Percentiles rank a stretch among this genome's conserved stretches.
Conservation (phyloP, 139 green algal genomes). For the Coelastrella sp. region DNA sequence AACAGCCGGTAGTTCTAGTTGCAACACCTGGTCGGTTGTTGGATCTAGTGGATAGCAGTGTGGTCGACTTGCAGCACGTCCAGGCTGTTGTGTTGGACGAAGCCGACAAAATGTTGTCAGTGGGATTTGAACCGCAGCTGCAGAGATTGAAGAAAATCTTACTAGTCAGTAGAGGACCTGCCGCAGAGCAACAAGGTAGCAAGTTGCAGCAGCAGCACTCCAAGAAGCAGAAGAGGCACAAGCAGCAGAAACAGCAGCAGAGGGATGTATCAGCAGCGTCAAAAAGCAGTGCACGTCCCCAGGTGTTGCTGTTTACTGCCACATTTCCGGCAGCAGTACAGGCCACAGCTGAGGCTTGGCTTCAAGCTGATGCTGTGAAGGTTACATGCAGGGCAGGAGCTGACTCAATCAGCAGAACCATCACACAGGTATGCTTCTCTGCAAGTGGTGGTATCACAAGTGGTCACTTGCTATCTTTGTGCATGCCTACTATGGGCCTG, state of each 20-base stretch:
- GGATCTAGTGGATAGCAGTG: slow-evolving; percentile 76
- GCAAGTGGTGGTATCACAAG: background rate
- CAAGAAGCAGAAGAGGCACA: slow-evolving; percentile 36
- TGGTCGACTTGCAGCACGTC: slow-evolving; percentile 62
- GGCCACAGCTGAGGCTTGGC: slow-evolving; percentile 67
- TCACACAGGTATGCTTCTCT: slow-evolving; percentile 66
- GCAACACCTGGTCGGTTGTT: slow-evolving; percentile 88
- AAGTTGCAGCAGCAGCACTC: slow-evolving; percentile 10
- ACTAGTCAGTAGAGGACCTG: slow-evolving; percentile 38
- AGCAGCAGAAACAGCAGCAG: slow-evolving; percentile 5
- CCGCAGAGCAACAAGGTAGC: background rate
- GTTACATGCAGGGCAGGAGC: slow-evolving; percentile 44
- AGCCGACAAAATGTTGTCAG: slow-evolving; percentile 90
- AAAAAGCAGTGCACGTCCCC: slow-evolving; percentile 39
- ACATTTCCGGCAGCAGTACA: slow-evolving; percentile 76
- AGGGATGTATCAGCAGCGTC: slow-evolving; percentile 13
- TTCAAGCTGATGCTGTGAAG: slow-evolving; percentile 46
- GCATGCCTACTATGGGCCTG: background rate
- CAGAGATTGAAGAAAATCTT: slow-evolving; percentile 69
- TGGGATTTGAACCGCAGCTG: slow-evolving; percentile 85
- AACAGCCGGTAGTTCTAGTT: slow-evolving; percentile 75
- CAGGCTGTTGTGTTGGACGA: slow-evolving; percentile 85
- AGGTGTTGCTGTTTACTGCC: slow-evolving; percentile 88
- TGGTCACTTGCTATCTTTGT: background rate
- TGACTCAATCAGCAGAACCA: slow-evolving; percentile 73